Percentiles rank a stretch among this genome's conserved stretches.
Conservation (phyloP, 2,329 filamentous ascomycete species). For the Epichloe hybrida region DNA sequence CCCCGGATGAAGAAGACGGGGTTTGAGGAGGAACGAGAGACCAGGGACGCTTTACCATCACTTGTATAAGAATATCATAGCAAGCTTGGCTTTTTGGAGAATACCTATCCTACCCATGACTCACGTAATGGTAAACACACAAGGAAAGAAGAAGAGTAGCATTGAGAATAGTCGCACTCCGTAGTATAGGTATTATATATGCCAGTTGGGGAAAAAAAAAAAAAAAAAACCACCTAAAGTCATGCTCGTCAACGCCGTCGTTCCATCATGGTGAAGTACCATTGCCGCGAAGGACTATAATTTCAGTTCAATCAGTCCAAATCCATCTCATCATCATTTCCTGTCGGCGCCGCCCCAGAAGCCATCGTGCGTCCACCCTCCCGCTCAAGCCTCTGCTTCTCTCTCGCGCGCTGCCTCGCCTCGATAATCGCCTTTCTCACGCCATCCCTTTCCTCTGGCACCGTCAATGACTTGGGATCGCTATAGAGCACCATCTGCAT, state of each 20-base stretch:
- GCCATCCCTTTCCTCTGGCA: conserved; percentile 61
- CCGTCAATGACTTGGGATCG: conserved; percentile 61
- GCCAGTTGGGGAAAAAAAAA: neutral
- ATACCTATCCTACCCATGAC: neutral
- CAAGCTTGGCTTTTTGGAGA: neutral
- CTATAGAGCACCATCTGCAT: conserved; percentile 76
- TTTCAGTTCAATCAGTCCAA: conserved; percentile 30
- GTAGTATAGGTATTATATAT: neutral
- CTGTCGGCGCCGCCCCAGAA: conserved; percentile 7
- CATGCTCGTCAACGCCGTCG: no score
- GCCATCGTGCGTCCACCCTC: conserved; percentile 10
- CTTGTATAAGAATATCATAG: neutral
- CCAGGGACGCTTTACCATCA: neutral
- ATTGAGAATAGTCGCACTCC: neutral
- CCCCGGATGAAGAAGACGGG: neutral
- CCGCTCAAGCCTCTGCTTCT: conserved; percentile 35
- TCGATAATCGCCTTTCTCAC: conserved; percentile 78
- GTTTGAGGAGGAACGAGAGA: neutral
- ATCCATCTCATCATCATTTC: conserved; percentile 53
- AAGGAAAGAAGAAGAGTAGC: neutral
- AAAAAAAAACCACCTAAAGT: neutral
- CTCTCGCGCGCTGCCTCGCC: conserved; percentile 53
- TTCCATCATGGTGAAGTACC: neutral
- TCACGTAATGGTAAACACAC: neutral
- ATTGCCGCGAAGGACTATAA: neutral